Percentiles rank a stretch among this genome's conserved stretches.
Conservation (phyloP, 176 grass and related monocot genomes). For the Urochloa ruziziensis region DNA sequence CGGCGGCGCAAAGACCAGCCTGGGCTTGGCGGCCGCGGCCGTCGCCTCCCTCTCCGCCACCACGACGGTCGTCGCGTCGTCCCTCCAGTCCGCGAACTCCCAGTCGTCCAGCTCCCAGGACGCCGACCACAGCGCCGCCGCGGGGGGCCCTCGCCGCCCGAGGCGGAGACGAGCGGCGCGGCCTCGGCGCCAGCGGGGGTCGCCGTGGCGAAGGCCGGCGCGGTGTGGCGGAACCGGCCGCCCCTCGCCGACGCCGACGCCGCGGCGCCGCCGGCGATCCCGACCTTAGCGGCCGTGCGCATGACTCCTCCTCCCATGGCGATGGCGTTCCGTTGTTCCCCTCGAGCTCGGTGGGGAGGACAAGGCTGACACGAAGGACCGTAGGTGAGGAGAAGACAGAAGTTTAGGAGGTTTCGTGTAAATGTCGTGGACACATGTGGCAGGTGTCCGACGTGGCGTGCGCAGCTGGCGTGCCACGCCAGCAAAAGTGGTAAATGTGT, state of each 20-base stretch:
- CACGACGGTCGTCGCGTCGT: background rate
- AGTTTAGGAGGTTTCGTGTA: too few relatives aligned
- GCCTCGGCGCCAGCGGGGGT: constrained; percentile 1
- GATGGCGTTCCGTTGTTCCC: background rate
- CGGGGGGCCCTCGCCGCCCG: constrained; percentile 32
- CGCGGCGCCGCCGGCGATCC: constrained; percentile 16
- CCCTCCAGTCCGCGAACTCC: constrained; percentile 68
- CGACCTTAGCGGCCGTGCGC: constrained; percentile 67
- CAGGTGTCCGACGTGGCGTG: too few relatives aligned
- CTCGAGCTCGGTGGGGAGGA: too few relatives aligned
- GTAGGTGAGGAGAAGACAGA: too few relatives aligned
- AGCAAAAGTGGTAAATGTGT: too few relatives aligned
- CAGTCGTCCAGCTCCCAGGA: constrained; percentile 77
- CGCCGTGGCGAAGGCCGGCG: constrained; percentile 30
- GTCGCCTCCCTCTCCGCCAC: constrained; percentile 18
- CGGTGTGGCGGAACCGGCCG: constrained; percentile 32
- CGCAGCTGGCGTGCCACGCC: too few relatives aligned
- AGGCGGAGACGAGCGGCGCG: constrained; percentile 41
- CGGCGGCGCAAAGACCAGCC: constrained; percentile 72
- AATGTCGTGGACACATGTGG: too few relatives aligned
- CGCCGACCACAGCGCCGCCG: constrained; percentile 41
- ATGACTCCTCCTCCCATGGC: constrained; percentile 74
- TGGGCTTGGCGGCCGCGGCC: constrained; percentile 24
- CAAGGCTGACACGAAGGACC: too few relatives aligned
- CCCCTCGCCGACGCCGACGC: background rate